Conservation (phyloP, 202 grass and related monocot genomes). For the Eragrostis tef region DNA sequence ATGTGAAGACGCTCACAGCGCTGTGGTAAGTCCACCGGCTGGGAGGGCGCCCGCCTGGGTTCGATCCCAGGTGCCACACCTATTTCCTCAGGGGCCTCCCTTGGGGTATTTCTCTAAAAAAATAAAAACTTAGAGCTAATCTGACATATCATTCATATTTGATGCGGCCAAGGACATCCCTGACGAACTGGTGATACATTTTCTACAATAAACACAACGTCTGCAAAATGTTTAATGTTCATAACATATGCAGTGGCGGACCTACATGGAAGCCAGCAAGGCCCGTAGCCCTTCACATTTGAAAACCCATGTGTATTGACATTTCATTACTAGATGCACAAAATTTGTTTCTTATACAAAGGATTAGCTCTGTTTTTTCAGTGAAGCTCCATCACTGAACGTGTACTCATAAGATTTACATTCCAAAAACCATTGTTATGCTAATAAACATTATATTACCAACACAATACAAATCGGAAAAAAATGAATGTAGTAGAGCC, state of each 20-base stretch:
- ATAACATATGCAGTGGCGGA: background rate
- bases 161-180: background rate
- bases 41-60: too few species aligned
- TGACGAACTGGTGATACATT: constrained; percentile 7
- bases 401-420: constrained; percentile 11
- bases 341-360: background rate
- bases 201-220: background rate
- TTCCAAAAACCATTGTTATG: background rate
- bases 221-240: background rate
- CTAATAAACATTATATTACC: constrained; percentile 28
- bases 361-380: background rate
- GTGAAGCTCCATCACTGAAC: background rate
- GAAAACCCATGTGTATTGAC: background rate
- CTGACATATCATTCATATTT: constrained; percentile 3
- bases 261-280: background rate
- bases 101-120: too few species aligned
- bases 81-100: too few species aligned
- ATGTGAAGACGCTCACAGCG: too few species aligned
- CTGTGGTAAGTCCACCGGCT: too few species aligned
- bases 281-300: background rate
- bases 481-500: too few species aligned
- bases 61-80: too few species aligned
- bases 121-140: too few species aligned
- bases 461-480: background rate
- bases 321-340: background rate